Conservation (phyloP, 2,329 filamentous ascomycete species). For the Penicillium sp. region DNA sequence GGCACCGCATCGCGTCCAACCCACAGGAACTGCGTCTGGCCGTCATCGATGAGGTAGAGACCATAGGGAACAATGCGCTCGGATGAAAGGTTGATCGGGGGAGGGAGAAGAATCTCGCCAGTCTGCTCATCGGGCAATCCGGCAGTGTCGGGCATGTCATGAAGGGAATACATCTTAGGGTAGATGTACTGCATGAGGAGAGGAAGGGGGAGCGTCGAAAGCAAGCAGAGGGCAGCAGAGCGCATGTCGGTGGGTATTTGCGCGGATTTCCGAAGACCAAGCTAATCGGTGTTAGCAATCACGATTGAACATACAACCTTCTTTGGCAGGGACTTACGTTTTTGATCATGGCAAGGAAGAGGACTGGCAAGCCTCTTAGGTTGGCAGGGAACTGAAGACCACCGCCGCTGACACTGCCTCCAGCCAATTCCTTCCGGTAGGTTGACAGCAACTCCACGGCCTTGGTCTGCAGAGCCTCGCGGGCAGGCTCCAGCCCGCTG, state of each 20-base stretch:
- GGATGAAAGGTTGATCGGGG: conserved; percentile 74
- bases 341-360: conserved; percentile 93
- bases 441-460: conserved; percentile 85
- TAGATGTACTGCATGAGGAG: conserved; percentile 90
- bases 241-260: conserved; percentile 91
- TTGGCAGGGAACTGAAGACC: conserved; percentile 95
- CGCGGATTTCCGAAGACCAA: conserved; percentile 78
- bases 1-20: conserved; percentile 86
- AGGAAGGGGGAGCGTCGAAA: conserved; percentile 91
- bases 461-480: conserved; percentile 85
- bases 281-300: too few species aligned
- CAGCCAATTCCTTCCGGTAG: conserved; percentile 92
- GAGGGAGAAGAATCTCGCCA: conserved; percentile 80
- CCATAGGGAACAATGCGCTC: conserved; percentile 81
- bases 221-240: conserved; percentile 79
- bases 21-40: conserved; percentile 96
- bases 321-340: conserved; percentile 60
- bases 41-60: conserved; percentile 91
- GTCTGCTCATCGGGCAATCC: conserved; percentile 77
- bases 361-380: conserved; percentile 71
- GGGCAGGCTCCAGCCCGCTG: conserved; percentile 77
- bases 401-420: conserved; percentile 85
- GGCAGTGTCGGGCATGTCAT: conserved; percentile 92
- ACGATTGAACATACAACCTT: too few species aligned
- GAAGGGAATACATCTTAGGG: conserved; percentile 71